Base-by-base conservation (phyloP, 192 early-diverging fungal species). In the Phlyctochytrium arcticum region DNA sequence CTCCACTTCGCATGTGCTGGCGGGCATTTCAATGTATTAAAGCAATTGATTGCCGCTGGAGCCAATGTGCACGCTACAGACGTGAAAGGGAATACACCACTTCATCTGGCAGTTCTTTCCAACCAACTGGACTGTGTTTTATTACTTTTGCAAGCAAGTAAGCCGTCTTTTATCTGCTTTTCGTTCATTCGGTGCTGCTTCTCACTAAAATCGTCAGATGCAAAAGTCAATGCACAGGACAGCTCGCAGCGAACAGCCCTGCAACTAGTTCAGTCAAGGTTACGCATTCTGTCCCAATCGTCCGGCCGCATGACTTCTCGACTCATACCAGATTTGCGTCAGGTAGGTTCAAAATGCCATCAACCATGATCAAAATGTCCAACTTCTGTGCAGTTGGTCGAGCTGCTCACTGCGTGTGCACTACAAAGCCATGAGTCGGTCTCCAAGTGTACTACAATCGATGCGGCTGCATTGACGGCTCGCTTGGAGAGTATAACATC, bases 1-100 rank as follows among this genome's bases (percentile, higher is more conserved):
- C 70, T 95, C 57, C 93, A 95, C 62, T 87, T 89, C 73, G 91
- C 91, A 4, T 85, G 87, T 34, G 91, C 91, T 10, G 88, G 87
- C 54, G 87, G 88, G 0, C 88, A 84, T 60, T 60, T 75, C 1
- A 73, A 76, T 8, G 81, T 86, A 42, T 78, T 86, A 0, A 80
- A 86, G 30, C 62, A 81, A 17, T 73, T 93, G 26, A 66, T 95
- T 32, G 61, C 10, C 5, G 29, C 24, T 1, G 61, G 61, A 5
- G 55, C 65, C 0, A 46, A 58, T 36, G n/a, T 47, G 8, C 21
- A 37, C 21, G 44, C 49, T 2, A 67, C 55, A 30, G 75, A 77
- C 55, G 23, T 60, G n/a, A 77, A 77, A 42, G 71, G 75, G 31
- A 70, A 67, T 67, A 63, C 68, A 4, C 69, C 71, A 26, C 54